Evolutionary conservation across 2,329 filamentous ascomycete species (phyloP).

Genomic region (Aspergillus fijiensis): DNA sequence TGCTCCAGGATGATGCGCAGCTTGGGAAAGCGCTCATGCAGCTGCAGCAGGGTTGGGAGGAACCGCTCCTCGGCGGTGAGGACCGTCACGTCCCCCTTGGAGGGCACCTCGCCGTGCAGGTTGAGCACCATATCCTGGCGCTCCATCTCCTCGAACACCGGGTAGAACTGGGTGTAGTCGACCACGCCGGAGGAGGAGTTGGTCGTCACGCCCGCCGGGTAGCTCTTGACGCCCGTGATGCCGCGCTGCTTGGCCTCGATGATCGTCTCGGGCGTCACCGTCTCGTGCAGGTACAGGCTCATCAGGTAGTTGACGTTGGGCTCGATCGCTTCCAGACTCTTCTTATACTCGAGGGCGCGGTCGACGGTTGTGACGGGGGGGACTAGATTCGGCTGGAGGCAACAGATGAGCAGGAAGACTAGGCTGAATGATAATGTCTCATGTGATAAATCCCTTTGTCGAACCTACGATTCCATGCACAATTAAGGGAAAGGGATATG

Average conservation of each 20-base stretch:
- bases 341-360: slow-evolving; percentile 66
- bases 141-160: slow-evolving; percentile 87
- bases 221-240: slow-evolving; percentile 62
- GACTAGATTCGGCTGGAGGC: slow-evolving; percentile 60
- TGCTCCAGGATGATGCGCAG: slow-evolving; percentile 67
- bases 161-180: slow-evolving; percentile 46
- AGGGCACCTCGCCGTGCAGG: slow-evolving; percentile 73
- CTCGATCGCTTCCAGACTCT: slow-evolving; percentile 59
- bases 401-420: slow-evolving; percentile 20
- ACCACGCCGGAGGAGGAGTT: slow-evolving; percentile 55
- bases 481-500: neutral
- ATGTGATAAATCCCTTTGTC: neutral
- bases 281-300: slow-evolving; percentile 67
- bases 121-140: slow-evolving; percentile 79
- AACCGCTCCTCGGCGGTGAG: slow-evolving; percentile 74
- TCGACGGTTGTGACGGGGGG: slow-evolving; percentile 63
- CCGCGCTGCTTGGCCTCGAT: slow-evolving; percentile 70
- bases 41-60: slow-evolving; percentile 71
- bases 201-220: slow-evolving; percentile 53
- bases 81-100: slow-evolving; percentile 49
- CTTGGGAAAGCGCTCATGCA: slow-evolving; percentile 72
- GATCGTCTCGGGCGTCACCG: slow-evolving; percentile 68
- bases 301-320: slow-evolving; percentile 68
- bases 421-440: too few species aligned
- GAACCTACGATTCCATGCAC: neutral